Conservation (phyloP, 2,329 filamentous ascomycete species). For the Trichophyton rubrum region DNA sequence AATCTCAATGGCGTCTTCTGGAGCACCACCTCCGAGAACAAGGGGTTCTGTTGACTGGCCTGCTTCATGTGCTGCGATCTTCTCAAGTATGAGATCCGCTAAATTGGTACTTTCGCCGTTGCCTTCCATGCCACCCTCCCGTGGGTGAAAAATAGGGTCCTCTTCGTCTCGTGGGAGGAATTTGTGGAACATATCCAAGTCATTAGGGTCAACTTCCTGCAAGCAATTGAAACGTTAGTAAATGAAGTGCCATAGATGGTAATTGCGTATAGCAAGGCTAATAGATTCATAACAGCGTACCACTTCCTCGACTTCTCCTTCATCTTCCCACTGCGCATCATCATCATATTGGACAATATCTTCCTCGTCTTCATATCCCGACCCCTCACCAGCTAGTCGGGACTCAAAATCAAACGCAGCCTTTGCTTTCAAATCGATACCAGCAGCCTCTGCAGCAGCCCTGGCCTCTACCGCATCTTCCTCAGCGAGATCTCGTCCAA, state of each 20-base stretch:
- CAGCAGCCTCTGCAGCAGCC: conserved; percentile 21
- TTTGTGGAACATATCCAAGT: conserved; percentile 80
- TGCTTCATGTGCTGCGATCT: conserved; percentile 85
- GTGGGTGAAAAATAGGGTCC: conserved; percentile 58
- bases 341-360: conserved; percentile 42
- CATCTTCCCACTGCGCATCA: conserved; percentile 59
- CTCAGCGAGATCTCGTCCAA: conserved; percentile 77
- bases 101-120: conserved; percentile 58
- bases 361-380: conserved; percentile 27
- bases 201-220: conserved; percentile 72
- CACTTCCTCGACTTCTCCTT: conserved; percentile 47
- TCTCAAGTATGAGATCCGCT: conserved; percentile 83
- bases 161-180: conserved; percentile 68
- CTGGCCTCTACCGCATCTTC: conserved; percentile 53
- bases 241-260: not conserved
- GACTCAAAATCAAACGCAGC: conserved; percentile 69
- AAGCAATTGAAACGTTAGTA: not conserved
- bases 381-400: conserved; percentile 48
- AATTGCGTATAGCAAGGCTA: too few species aligned
- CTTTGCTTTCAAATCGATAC: conserved; percentile 26
- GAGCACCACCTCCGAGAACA: conserved; percentile 43
- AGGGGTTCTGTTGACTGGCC: conserved; percentile 38
- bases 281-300: conserved; percentile 19
- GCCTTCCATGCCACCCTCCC: conserved; percentile 28
- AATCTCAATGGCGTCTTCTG: conserved; percentile 73